Conservation (phyloP, 2,329 filamentous ascomycete genomes). For the Fusarium concolor region DNA sequence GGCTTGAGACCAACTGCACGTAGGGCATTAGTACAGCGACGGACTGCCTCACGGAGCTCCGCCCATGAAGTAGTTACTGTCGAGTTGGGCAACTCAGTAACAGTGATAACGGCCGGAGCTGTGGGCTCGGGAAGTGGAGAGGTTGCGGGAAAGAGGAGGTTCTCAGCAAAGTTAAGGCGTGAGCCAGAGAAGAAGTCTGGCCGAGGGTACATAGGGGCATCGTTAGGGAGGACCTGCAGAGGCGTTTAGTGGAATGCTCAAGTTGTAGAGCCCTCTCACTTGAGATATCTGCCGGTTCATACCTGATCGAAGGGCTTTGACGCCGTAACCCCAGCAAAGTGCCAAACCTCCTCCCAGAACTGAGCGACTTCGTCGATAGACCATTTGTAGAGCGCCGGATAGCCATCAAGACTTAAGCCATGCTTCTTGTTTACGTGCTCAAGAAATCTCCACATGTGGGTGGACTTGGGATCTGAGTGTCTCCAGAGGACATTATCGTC, state of each 20-base stretch:
- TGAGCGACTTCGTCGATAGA: slow-evolving; percentile 78
- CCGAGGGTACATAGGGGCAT: slow-evolving; percentile 83
- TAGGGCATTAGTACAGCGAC: slow-evolving; percentile 77
- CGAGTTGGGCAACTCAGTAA: slow-evolving; percentile 77
- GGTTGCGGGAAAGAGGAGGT: slow-evolving; percentile 81
- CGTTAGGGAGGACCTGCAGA: slow-evolving; percentile 72
- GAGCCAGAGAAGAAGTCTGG: slow-evolving; percentile 86
- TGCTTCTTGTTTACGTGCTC: slow-evolving; percentile 76
- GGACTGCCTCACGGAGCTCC: slow-evolving; percentile 81
- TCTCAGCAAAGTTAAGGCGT: slow-evolving; percentile 92
- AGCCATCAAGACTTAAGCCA: slow-evolving; percentile 70
- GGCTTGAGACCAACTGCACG: slow-evolving; percentile 70
- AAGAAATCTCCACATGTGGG: slow-evolving; percentile 79
- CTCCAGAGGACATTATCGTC: slow-evolving; percentile 72
- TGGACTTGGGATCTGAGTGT: slow-evolving; percentile 73
- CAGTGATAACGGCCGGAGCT: slow-evolving; percentile 79
- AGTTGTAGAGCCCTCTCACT: slow-evolving; percentile 16
- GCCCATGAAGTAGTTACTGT: slow-evolving; percentile 74
- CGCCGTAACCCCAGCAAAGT: slow-evolving; percentile 80
- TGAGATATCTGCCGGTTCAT: slow-evolving; percentile 41
- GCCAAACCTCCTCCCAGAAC: slow-evolving; percentile 91
- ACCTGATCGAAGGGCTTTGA: slow-evolving; percentile 72
- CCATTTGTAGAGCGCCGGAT: slow-evolving; percentile 85
- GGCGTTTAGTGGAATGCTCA: slow-evolving; percentile 17
- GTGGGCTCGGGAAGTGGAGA: slow-evolving; percentile 60